Base-by-base conservation (phyloP, 2,329 filamentous ascomycete species). In the Fusarium caatingaense region DNA sequence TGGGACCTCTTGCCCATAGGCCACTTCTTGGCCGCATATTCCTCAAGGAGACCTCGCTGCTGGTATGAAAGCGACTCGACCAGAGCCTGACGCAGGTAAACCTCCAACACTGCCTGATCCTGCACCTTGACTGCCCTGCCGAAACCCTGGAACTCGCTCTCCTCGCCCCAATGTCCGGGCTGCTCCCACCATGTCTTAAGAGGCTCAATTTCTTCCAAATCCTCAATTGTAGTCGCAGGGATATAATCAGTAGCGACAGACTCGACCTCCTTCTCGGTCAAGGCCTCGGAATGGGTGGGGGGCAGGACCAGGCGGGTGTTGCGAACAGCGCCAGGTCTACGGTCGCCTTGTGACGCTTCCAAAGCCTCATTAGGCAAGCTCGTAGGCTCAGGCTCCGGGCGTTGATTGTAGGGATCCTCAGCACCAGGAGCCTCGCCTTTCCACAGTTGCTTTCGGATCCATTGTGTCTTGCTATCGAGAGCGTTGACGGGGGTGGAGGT, bases 181-280 rank as follows among this genome's bases (percentile, higher is more conserved):
- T 80, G 76, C 10, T 87, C 82, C 86, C 87, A 89, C 87, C 86
- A 89, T 27, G 77, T 78, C 34, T 78, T 78, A 40, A 87, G 64
- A 2, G 83, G 80, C 42, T 82, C 83, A 15, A 88, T 81, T 51
- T 83, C 79, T 64, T 85, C 82, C 4, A 89, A 79, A 0, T 79
- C 84, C 0, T 82, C 79, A 10, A 80, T 80, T 6, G 77, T 78
- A 16, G 78, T 77, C 18, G 87, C 87, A 5, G 86, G 86, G 6
- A 76, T 74, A 74, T 89, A 89, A 10, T 72, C 74, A 13, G 79
- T 74, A 32, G 80, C 77, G 9, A 71, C 49, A 10, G 76, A 68
- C 60, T 72, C 58, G 10, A 76, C 21, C 46, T 79, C 79, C 59
- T 76, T 69, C 74, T 80, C 78, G 8, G 76, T 66, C 16, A 72